Base-by-base conservation (phyloP, 2,329 filamentous ascomycete species). In the Penicillium sp. region DNA sequence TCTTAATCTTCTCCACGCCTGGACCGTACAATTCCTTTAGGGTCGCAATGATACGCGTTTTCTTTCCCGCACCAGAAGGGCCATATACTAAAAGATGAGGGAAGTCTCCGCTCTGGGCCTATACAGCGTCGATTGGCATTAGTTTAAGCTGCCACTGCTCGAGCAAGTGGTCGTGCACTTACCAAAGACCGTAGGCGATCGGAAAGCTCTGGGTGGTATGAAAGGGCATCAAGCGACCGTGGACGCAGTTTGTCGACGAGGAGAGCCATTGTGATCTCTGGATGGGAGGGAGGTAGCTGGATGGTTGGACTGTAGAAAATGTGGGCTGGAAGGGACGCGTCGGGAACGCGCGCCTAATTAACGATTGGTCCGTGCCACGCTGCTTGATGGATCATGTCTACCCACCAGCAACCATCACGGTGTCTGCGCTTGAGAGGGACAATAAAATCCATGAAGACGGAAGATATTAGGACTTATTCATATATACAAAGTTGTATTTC, bases 1-100 rank as follows among this genome's bases (percentile, higher is more conserved):
- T 97, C 79, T 97, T 97, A 82, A 99, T 99, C 82, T 97, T 97
- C 71, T 99, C 95, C n/a, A 96, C 94, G 39, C 94, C 93, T 0
- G 93, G 88, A 0, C 94, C 94, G 74, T 94, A 99, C 7, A 99
- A 83, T 70, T 97, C 93, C 73, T 96, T 96, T 3, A 99, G 79
- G 0, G 93, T 97, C 14, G 94, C 92, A 16, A 97, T 91, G 63
- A 97, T 95, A 39, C 94, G 88, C 1, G 94, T 99, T 77, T 99
- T 99, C 76, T 99, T 99, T 63, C 94, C 94, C 5, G 94, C 94
- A 29, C 94, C 94, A 0, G 93, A 97, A 1, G 94, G 94, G 0
- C 94, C 94, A 71, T 97, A 99, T 61, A 99, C 90, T 59, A 99
- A 89, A 43, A 99, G 87, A 77, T 99, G 95, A 46, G 94, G 94